phyloP scores from a whole-genome alignment of 768 basidiomycete genomes.

The Mycena albidolilacea region DNA sequence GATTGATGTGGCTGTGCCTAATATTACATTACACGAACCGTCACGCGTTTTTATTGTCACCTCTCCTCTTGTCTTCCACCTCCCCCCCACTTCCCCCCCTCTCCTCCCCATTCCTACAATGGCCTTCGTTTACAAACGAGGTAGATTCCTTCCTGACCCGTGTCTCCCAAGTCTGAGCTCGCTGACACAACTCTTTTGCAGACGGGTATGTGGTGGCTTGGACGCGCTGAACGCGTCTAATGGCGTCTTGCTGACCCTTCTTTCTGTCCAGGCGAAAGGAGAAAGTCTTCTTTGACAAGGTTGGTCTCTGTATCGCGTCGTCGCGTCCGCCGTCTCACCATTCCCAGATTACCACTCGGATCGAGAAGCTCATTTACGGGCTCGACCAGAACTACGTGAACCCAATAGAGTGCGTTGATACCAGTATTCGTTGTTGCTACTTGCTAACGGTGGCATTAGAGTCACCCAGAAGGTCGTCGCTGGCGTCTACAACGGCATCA shows the following conservation, averaged over 20 bases:
- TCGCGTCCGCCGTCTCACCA: constrained; percentile 37
- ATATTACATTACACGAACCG: constrained; percentile 13
- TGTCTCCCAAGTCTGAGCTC: background rate
- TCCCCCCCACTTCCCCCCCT: constrained; percentile 4
- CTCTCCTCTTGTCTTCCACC: constrained; percentile 23
- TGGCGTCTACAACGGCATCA: constrained; percentile 96
- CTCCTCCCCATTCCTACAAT: constrained; percentile 20
- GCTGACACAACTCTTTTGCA: constrained; percentile 42
- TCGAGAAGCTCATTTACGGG: constrained; percentile 95
- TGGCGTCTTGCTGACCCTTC: constrained; percentile 48
- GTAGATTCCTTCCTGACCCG: constrained; percentile 3
- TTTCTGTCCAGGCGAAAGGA: constrained; percentile 79
- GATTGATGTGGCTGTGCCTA: constrained; percentile 33
- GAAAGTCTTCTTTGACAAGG: constrained; percentile 95
- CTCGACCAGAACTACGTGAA: constrained; percentile 94
- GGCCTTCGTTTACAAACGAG: constrained; percentile 40
- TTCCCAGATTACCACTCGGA: constrained; percentile 84
- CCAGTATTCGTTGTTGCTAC: background rate
- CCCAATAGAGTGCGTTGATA: constrained; percentile 83
- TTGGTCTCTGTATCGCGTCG: constrained; percentile 49
- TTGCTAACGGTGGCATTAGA: constrained; percentile 55
- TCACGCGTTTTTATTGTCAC: constrained; percentile 25
- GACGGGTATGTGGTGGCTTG: constrained; percentile 60
- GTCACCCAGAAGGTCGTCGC: constrained; percentile 93
- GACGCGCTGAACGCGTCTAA: constrained; percentile 49